Evolutionary conservation across 1,284 basidiomycete genomes (phyloP).

Genomic region (Kwoniella shivajii): DNA sequence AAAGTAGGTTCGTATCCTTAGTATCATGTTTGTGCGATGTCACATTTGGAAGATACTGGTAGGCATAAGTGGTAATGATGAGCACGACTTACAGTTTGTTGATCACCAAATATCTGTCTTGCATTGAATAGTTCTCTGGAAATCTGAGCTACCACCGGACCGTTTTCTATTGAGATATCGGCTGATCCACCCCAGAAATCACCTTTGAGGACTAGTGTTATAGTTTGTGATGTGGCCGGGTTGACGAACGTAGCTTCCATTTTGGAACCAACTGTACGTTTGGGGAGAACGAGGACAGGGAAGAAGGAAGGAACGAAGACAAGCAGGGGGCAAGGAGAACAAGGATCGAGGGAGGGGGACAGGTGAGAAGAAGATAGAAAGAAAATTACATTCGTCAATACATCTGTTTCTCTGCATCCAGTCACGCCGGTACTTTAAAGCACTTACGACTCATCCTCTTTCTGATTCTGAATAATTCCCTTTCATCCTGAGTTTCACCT

Average conservation of each 20-base stretch:
- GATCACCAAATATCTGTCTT: constrained; percentile 39
- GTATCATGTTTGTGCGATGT: not conserved
- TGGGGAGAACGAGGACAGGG: not conserved
- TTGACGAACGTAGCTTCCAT: constrained; percentile 47
- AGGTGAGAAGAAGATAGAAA: not conserved
- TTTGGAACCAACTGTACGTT: constrained; percentile 40
- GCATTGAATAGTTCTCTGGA: constrained; percentile 40
- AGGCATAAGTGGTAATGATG: not conserved
- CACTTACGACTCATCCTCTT: constrained; percentile 42
- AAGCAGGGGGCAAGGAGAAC: not conserved
- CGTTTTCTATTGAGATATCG: constrained; percentile 36
- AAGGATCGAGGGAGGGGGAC: not conserved
- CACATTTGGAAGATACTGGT: not conserved
- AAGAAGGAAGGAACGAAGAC: not conserved
- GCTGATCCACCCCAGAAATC: constrained; percentile 48
- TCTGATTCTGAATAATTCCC: constrained; percentile 43
- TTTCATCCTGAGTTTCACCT: constrained; percentile 35
- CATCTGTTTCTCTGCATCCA: too few relatives aligned
- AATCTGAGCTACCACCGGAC: constrained; percentile 45
- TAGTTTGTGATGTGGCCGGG: constrained; percentile 26
- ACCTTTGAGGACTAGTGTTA: constrained; percentile 38
- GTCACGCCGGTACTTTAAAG: too few relatives aligned
- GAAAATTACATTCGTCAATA: not conserved
- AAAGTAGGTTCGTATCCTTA: not conserved
- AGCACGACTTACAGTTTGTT: constrained; percentile 43